These are phyloP conservation scores for Cyclotella choctawhatcheeana DNA, from an alignment of 108 stramenopile genomes.

Conservation along the genomic window DNA sequence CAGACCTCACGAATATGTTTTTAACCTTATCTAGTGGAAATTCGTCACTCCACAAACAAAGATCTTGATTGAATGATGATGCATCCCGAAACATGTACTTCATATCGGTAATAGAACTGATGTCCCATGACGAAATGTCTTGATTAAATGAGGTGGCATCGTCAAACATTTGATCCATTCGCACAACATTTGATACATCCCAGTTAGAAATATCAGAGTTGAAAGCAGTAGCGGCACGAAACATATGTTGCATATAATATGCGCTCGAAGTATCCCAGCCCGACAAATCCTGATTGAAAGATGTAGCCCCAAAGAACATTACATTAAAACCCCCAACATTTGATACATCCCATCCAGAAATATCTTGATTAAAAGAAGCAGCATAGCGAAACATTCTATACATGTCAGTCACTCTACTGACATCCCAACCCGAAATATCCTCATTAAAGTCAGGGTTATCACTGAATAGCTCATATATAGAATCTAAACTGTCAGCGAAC, in stretches of 20 bases:
- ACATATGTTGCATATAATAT: neutral
- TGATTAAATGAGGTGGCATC: neutral
- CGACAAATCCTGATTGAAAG: neutral
- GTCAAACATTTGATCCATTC: neutral
- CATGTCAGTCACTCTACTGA: neutral
- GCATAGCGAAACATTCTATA: neutral
- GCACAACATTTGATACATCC: neutral
- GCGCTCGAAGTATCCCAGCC: neutral
- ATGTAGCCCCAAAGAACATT: neutral
- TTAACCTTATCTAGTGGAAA: too few relatives aligned
- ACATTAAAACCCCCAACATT: neutral
- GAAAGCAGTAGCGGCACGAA: neutral
- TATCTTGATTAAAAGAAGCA: neutral
- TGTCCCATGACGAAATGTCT: too few relatives aligned
- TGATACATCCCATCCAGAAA: neutral
- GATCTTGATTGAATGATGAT: too few relatives aligned
- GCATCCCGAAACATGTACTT: too few relatives aligned
- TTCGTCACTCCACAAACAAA: too few relatives aligned
- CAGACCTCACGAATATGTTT: too few relatives aligned
- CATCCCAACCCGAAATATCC: neutral
- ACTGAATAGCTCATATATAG: neutral
- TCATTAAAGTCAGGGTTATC: neutral
- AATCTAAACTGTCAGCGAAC: neutral
- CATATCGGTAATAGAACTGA: too few relatives aligned
- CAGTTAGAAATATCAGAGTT: neutral